Base-by-base conservation (phyloP, 2,329 filamentous ascomycete species). In the Trichoderma pleuroti region DNA sequence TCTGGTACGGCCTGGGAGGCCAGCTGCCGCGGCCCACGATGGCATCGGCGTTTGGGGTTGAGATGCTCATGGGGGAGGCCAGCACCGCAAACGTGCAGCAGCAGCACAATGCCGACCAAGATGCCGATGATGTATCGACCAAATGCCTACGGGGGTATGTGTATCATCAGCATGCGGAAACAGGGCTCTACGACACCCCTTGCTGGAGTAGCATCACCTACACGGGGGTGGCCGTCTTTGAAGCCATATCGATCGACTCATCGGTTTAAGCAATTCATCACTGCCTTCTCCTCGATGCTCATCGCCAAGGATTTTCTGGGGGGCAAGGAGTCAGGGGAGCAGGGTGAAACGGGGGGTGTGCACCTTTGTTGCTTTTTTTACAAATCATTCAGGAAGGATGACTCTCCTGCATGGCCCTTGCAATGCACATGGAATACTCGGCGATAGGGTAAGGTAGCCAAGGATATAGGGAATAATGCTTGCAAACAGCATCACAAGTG, bases 1-100 rank as follows among this genome's bases (percentile, higher is more conserved):
- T 76, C 12, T 77, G 73, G 72, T 74, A 78, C 36, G 74, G 75
- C 8, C 34, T 80, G 30, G 73, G 72, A 24, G 77, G 77, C 32
- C 78, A 79, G 68, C 73, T 79, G 8, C 78, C 78, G 11, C 75
- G 78, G 18, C 78, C 78, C 1, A 76, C 80, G 57, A 73, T 76
- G 57, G 74, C 66, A 16, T 76, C 75, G 12, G 72, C 71, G 4
- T 74, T 71, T 59, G 75, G 74, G 6, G 67, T 74, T 24, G 71
- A 72, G 49, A 52, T 74, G 26, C 5, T 34, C 49, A 10, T 32
- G 30, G 36, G n/a, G 16, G 54, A 36, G 16, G 30, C 60, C 2
- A 42, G n/a, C n/a, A 52, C 30, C 11, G 46, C 12, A 16, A 34
- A 18, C 32, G 28, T 16, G 26, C 32, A 18, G 30, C n/a, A 24